Conservation (phyloP, 2,329 filamentous ascomycete species). For the Colletotrichum sp. region DNA sequence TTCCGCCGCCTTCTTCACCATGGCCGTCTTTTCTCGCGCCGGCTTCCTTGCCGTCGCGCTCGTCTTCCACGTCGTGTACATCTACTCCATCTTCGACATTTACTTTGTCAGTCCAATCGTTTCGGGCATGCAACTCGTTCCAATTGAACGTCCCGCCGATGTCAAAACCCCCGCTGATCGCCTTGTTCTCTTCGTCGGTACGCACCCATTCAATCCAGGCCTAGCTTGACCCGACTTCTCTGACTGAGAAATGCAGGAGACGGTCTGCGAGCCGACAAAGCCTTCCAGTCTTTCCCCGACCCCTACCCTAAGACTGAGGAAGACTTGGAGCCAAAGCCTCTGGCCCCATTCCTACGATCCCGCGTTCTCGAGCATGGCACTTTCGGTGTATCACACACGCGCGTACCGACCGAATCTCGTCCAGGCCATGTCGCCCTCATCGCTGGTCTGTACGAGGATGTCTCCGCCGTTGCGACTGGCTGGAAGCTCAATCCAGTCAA, state of each 20-base stretch:
- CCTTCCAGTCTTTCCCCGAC: conserved; percentile 91
- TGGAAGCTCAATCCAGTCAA: conserved; percentile 99
- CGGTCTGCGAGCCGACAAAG: conserved; percentile 95
- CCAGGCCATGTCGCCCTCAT: conserved; percentile 97
- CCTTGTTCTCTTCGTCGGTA: conserved; percentile 92
- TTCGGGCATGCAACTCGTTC: conserved; percentile 87
- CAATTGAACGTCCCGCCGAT: conserved; percentile 64
- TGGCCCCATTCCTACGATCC: conserved; percentile 91
- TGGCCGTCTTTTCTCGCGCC: conserved; percentile 68
- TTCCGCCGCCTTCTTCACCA: conserved; percentile 31
- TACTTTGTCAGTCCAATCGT: conserved; percentile 99
- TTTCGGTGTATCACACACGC: conserved; percentile 95
- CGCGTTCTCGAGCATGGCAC: conserved; percentile 88
- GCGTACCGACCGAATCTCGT: conserved; percentile 94
- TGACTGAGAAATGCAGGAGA: conserved; percentile 62
- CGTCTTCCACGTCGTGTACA: conserved; percentile 91
- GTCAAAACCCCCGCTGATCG: conserved; percentile 82
- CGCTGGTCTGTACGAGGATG: conserved; percentile 95
- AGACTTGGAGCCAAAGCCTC: conserved; percentile 74
- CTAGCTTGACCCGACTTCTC: background rate
- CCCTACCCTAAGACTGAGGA: conserved; percentile 73
- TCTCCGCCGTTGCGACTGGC: conserved; percentile 94
- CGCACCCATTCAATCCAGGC: conserved; percentile 14
- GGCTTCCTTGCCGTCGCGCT: conserved; percentile 89
- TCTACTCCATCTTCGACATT: conserved; percentile 96